Evolutionary conservation across 768 basidiomycete genomes (phyloP), one percentile per base, ranked within the genome.

Genomic region (Russula earlei): DNA sequence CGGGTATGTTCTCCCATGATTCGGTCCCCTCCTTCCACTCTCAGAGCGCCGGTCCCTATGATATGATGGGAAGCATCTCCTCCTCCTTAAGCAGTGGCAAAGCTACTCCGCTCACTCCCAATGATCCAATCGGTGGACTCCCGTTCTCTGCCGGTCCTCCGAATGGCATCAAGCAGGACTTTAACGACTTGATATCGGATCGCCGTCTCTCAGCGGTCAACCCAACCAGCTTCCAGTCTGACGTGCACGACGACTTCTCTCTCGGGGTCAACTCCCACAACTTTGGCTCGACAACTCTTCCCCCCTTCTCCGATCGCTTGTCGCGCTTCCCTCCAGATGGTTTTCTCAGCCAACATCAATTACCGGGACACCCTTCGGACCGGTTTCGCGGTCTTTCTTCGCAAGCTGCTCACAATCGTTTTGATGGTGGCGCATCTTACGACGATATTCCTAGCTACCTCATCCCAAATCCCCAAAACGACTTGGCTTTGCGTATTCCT

Each of bases 71-170:
- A 67, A 79, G 78, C 60, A 71, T 84, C 20, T 73, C 82, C 22
- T 82, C 83, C 3, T 83, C 82, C 15, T 80, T 82, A 70, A 77
- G 75, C 72, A 83, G 54, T 48, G 85, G 85, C 59, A 88, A 87
- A 69, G 83, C 82, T 48, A 87, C 87, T 19, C 85, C 87, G 0
- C 73, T 87, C 42, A 84, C 84, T 12, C 85, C 85, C 33, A 82
- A 69, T 63, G 86, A 87, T 67, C 72, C 80, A 41, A 78, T 81
- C 58, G 70, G 73, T 55, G 74, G 74, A 47, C 72, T 87, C 8
- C 71, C 78, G 7, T 85, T 83, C 64, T 72, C 81, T 20, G 68
- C 72, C 8, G 64, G 72, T 19, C 67, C 74, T 61, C 69, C 70
- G 55, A 67, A 67, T 57, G 67, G 65, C 27, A 61, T 62, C 45